Conservation (phyloP, 1,284 basidiomycete genomes). For the Trametes versicolor region DNA sequence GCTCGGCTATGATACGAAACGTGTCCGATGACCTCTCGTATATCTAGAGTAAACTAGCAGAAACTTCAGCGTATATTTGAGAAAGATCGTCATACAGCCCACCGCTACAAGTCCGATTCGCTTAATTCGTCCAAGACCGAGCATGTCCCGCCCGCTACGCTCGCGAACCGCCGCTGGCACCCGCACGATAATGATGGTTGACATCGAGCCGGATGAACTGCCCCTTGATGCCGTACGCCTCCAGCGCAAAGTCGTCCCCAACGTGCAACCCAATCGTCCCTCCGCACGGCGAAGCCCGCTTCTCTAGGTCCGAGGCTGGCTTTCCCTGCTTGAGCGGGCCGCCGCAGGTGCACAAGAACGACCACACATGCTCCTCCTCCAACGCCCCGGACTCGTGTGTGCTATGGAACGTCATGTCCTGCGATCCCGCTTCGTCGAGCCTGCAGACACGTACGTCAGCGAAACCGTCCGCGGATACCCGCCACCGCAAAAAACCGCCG, state of each 20-base stretch:
- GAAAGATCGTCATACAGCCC: no score
- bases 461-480: no score
- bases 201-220: constrained; percentile 23
- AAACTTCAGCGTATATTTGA: no score
- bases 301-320: background rate
- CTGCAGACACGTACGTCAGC: background rate
- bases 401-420: background rate
- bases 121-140: no score
- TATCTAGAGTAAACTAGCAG: no score
- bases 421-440: constrained; percentile 4
- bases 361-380: background rate
- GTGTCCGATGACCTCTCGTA: no score
- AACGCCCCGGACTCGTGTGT: background rate
- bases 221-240: constrained; percentile 18
- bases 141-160: no score
- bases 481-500: no score
- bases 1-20: no score
- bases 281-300: constrained; percentile 6
- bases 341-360: constrained; percentile 1
- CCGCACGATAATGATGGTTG: constrained; percentile 10
- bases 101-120: no score
- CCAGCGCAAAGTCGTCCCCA: constrained; percentile 19
- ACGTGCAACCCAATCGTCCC: constrained; percentile 21
- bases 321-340: background rate
- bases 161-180: no score